These are phyloP conservation scores for Evernia prunastri DNA, from an alignment of 495 filamentous ascomycete genomes.

Conservation along the genomic window DNA sequence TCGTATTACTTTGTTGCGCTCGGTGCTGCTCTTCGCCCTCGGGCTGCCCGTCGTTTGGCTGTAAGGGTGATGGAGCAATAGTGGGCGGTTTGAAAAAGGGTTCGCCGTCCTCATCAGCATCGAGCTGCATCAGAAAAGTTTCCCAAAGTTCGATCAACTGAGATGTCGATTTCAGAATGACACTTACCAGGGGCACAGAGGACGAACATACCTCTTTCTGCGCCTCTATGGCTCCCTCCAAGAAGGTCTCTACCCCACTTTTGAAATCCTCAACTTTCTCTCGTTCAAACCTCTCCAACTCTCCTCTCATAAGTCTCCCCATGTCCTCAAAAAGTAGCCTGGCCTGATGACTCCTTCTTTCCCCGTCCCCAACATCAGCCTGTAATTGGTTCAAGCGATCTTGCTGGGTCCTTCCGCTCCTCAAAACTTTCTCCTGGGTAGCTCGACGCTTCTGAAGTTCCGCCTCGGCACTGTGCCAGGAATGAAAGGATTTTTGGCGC, in stretches of 20 bases:
- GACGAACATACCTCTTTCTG: conserved; percentile 80
- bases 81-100: conserved; percentile 64
- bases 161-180: conserved; percentile 24
- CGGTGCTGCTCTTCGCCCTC: conserved; percentile 8
- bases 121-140: conserved; percentile 90
- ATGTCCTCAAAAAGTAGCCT: conserved; percentile 93
- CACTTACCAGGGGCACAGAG: conserved; percentile 5
- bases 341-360: conserved; percentile 87
- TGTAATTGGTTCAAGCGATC: conserved; percentile 85
- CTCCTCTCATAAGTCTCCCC: conserved; percentile 83
- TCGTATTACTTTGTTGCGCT: conserved; percentile 1
- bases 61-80: conserved; percentile 27
- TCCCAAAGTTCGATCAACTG: conserved; percentile 99
- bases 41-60: conserved; percentile 20
- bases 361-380: conserved; percentile 88
- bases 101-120: conserved; percentile 82
- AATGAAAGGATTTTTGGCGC: conserved; percentile 89
- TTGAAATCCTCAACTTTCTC: conserved; percentile 99
- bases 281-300: conserved; percentile 88
- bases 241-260: conserved; percentile 91
- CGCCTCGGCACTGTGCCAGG: conserved; percentile 82
- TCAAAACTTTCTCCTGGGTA: conserved; percentile 82
- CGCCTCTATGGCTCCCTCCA: conserved; percentile 93
- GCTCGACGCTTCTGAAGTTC: conserved; percentile 81
- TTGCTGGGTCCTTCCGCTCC: conserved; percentile 91